Evolutionary conservation across 2,329 filamentous ascomycete genomes (phyloP).

Genomic region (Hypoxylon sp.): DNA sequence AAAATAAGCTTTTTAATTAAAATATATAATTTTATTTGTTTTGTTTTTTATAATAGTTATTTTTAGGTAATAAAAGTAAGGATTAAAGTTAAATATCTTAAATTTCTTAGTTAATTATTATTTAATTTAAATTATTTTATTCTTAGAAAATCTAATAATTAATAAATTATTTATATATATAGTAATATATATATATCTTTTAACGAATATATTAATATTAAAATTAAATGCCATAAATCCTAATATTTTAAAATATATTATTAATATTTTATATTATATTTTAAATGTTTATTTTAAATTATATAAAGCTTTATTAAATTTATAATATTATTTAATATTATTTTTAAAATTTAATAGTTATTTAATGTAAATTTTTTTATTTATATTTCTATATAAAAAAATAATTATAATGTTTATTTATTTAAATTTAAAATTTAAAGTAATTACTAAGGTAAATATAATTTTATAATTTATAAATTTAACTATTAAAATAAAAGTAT

Average conservation of each 20-base stretch:
- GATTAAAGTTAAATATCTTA: conserved; percentile 24
- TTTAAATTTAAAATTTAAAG: conserved; percentile 24
- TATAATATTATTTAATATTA: conserved; percentile 15
- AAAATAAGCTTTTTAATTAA: too few relatives aligned
- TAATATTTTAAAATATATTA: too few relatives aligned
- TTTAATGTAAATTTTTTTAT: conserved; percentile 25
- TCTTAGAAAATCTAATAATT: conserved; percentile 14
- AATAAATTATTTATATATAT: conserved; percentile 29
- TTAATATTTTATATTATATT: conserved; percentile 24
- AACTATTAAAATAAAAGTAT: conserved; percentile 24
- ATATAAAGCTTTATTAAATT: conserved; percentile 27
- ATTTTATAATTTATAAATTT: conserved; percentile 31
- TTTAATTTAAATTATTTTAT: conserved; percentile 26
- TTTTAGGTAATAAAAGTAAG: conserved; percentile 27
- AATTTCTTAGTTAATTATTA: conserved; percentile 16
- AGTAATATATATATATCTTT: conserved; percentile 20
- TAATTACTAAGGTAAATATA: conserved; percentile 15
- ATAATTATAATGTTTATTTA: conserved; percentile 23
- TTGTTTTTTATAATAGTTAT: conserved; percentile 19
- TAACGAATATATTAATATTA: conserved; percentile 22
- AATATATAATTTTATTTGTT: too few relatives aligned
- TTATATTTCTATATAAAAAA: conserved; percentile 24
- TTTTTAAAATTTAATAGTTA: conserved; percentile 19
- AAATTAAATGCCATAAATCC: conserved; percentile 12
- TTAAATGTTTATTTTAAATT: conserved; percentile 21